phyloP scores from a whole-genome alignment of 2,329 filamentous ascomycete species.

The Ceratocystis destructans region DNA sequence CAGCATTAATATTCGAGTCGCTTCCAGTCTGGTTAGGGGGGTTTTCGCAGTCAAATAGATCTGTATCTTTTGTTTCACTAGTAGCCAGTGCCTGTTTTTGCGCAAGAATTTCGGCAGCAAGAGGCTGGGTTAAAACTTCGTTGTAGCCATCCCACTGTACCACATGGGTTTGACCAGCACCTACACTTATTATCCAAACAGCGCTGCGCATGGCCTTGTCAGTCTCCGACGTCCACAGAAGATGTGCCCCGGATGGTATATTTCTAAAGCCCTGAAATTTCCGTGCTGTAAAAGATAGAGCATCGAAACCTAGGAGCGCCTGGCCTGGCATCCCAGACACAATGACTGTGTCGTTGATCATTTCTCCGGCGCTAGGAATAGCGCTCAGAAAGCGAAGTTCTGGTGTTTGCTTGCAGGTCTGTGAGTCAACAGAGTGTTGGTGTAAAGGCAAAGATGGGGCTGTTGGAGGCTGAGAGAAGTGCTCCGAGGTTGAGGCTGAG shows the following conservation, averaged over 20 bases:
- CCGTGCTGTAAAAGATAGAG: constrained; percentile 34
- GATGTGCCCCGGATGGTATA: constrained; percentile 42
- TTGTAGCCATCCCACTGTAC: constrained; percentile 44
- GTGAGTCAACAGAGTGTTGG: background rate
- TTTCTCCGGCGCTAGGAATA: background rate
- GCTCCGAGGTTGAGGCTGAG: background rate
- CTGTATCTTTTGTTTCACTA: constrained; percentile 13
- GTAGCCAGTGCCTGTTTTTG: background rate
- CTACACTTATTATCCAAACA: constrained; percentile 40
- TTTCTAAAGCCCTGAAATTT: constrained; percentile 41
- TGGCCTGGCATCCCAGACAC: constrained; percentile 33
- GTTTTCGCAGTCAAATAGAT: constrained; percentile 35
- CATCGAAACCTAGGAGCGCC: constrained; percentile 42
- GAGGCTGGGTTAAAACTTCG: constrained; percentile 39
- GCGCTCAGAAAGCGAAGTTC: background rate
- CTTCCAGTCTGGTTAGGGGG: constrained; percentile 21
- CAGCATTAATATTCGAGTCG: constrained; percentile 23
- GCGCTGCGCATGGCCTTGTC: constrained; percentile 39
- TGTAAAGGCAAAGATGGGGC: background rate
- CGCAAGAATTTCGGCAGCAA: constrained; percentile 27
- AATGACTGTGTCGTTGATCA: background rate
- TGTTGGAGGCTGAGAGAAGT: background rate
- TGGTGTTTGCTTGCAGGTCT: background rate
- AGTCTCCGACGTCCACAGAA: constrained; percentile 44
- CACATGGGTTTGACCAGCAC: constrained; percentile 29